Conservation (phyloP, 495 filamentous ascomycete species). For the Podospora appendiculata region DNA sequence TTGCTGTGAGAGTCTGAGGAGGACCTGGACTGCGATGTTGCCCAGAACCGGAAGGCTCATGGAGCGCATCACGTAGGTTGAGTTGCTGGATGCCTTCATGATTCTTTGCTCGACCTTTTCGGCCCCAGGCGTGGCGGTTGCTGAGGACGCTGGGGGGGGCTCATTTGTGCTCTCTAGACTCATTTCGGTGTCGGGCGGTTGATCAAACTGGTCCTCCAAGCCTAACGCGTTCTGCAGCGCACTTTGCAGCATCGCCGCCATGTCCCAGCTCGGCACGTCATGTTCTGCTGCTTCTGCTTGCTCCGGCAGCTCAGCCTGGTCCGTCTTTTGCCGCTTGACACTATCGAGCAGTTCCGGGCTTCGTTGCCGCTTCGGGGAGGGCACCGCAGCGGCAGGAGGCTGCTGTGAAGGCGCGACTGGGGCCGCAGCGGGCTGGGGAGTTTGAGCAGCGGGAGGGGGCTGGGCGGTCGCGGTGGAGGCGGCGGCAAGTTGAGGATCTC, state of each 20-base stretch:
- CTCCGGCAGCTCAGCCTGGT: slow-evolving; percentile 4
- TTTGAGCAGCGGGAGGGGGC: background rate
- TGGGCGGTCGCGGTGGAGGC: background rate
- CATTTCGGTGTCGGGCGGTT: background rate
- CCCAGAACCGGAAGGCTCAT: slow-evolving; percentile 36
- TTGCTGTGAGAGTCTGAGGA: slow-evolving; percentile 37
- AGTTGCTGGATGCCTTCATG: slow-evolving; percentile 23
- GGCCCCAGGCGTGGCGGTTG: slow-evolving; percentile 7
- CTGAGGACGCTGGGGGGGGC: background rate
- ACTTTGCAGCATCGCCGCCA: slow-evolving; percentile 18
- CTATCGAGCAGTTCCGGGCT: slow-evolving; percentile 17
- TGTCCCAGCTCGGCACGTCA: slow-evolving; percentile 7
- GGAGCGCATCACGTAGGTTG: slow-evolving; percentile 22
- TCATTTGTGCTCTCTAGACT: slow-evolving; percentile 16
- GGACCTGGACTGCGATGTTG: slow-evolving; percentile 37
- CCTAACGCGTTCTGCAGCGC: slow-evolving; percentile 21
- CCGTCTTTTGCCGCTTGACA: slow-evolving; percentile 29
- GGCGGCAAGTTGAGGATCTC: background rate
- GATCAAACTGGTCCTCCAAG: slow-evolving; percentile 9
- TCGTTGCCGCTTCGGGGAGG: slow-evolving; percentile 23
- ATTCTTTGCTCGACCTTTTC: slow-evolving; percentile 17
- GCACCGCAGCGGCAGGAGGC: background rate
- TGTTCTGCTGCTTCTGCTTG: slow-evolving; percentile 1
- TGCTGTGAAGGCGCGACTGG: background rate
- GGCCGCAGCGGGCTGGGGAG: background rate